Evolutionary conservation across 768 basidiomycete genomes (phyloP).

Genomic region (Galerina sulciceps): DNA sequence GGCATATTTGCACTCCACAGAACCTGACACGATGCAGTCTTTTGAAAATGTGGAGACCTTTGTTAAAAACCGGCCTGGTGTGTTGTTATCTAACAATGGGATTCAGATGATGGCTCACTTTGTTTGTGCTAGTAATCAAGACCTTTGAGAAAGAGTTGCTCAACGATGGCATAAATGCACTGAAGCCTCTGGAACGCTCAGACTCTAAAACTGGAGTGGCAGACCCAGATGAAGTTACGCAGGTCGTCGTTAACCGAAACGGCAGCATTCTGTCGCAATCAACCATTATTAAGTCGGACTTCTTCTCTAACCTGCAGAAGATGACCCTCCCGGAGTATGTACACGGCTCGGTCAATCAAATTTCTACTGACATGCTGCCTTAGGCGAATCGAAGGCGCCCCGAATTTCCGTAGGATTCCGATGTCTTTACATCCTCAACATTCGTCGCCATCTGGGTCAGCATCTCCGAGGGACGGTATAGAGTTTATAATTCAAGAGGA

Average conservation of each 20-base stretch:
- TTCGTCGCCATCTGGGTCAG: constrained; percentile 18
- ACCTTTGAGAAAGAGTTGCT: constrained; percentile 93
- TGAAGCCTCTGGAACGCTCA: constrained; percentile 82
- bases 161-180: constrained; percentile 73
- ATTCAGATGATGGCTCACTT: not conserved
- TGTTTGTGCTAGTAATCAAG: constrained; percentile 69
- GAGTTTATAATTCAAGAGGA: constrained; percentile 46
- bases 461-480: constrained; percentile 32
- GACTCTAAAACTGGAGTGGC: constrained; percentile 71
- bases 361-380: not conserved
- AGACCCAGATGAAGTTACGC: constrained; percentile 88
- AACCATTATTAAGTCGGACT: constrained; percentile 94
- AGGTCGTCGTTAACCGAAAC: constrained; percentile 81
- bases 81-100: constrained; percentile 6
- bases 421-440: constrained; percentile 52
- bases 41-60: constrained; percentile 82
- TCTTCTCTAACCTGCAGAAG: constrained; percentile 94
- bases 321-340: constrained; percentile 90
- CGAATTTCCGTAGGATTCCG: constrained; percentile 88
- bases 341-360: not conserved
- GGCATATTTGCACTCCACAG: constrained; percentile 81
- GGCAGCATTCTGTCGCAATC: constrained; percentile 89
- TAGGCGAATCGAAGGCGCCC: constrained; percentile 88
- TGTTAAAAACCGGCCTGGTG: constrained; percentile 85
- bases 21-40: constrained; percentile 78